Evolutionary conservation across 768 basidiomycete species (phyloP).

Genomic region (Pleurotus djamor): DNA sequence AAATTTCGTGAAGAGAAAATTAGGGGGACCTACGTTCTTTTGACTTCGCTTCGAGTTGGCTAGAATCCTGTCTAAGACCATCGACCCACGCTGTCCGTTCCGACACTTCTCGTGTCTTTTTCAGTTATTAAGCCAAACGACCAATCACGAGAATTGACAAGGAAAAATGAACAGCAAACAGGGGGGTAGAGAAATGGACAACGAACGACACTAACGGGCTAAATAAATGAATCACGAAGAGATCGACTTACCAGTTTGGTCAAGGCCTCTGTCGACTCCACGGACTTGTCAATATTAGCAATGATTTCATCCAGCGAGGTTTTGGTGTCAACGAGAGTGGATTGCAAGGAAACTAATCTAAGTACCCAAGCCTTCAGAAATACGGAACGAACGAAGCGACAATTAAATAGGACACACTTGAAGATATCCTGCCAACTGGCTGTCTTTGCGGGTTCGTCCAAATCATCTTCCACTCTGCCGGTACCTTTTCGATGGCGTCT

Average conservation of each 20-base stretch:
- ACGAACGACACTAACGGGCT: neutral
- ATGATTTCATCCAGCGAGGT: constrained; percentile 46
- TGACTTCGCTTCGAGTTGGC: constrained; percentile 37
- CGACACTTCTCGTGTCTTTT: constrained; percentile 65
- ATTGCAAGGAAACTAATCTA: constrained; percentile 54
- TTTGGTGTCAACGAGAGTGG: constrained; percentile 49
- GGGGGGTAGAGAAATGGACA: constrained; percentile 1
- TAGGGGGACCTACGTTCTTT: constrained; percentile 39
- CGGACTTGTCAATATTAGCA: constrained; percentile 41
- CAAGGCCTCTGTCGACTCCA: constrained; percentile 35
- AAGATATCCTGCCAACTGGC: constrained; percentile 68
- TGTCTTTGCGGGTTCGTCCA: constrained; percentile 32
- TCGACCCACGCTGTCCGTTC: constrained; percentile 59
- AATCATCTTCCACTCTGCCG: constrained; percentile 10
- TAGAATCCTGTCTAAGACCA: constrained; percentile 42
- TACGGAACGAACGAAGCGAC: neutral
- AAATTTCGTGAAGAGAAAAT: neutral
- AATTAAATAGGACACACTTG: constrained; percentile 45
- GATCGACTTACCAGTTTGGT: constrained; percentile 38
- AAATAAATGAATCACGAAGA: constrained; percentile 5
- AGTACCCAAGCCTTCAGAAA: constrained; percentile 7
- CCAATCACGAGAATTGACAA: constrained; percentile 9
- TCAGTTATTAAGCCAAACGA: constrained; percentile 20
- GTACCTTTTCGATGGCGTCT: constrained; percentile 28
- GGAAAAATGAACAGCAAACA: neutral